A percentile compares a stretch with the other conserved stretches of the same genome.
Conservation (phyloP, 768 basidiomycete genomes). For the Russula olivacea region DNA sequence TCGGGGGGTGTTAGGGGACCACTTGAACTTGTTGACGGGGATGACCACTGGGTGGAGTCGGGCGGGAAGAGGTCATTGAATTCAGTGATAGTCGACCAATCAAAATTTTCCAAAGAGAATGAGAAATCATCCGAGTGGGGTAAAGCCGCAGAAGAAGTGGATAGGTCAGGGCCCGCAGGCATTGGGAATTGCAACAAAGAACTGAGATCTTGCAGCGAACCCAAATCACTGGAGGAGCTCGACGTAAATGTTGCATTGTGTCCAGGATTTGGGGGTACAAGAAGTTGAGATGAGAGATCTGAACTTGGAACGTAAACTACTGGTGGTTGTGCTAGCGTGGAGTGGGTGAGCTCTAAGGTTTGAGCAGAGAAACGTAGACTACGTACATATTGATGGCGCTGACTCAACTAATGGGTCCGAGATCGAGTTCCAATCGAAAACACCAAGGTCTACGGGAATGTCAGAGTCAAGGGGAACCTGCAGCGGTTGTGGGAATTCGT, state of each 20-base stretch:
- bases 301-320: background rate
- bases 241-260: background rate
- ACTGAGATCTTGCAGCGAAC: background rate
- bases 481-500: too few species aligned
- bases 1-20: background rate
- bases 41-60: background rate
- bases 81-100: background rate
- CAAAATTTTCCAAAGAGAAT: background rate
- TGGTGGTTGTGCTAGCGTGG: background rate
- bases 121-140: background rate
- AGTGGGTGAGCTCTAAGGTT: background rate
- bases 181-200: background rate
- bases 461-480: background rate
- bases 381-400: background rate
- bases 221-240: background rate
- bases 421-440: constrained; percentile 4
- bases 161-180: background rate
- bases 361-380: background rate
- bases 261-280: background rate
- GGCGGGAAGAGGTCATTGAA: background rate
- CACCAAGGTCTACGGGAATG: background rate
- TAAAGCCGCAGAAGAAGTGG: background rate
- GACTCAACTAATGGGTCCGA: background rate
- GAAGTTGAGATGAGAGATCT: background rate
- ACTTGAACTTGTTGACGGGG: background rate